Base-by-base conservation (phyloP, 2,329 filamentous ascomycete species). In the Verticillium longisporum region DNA sequence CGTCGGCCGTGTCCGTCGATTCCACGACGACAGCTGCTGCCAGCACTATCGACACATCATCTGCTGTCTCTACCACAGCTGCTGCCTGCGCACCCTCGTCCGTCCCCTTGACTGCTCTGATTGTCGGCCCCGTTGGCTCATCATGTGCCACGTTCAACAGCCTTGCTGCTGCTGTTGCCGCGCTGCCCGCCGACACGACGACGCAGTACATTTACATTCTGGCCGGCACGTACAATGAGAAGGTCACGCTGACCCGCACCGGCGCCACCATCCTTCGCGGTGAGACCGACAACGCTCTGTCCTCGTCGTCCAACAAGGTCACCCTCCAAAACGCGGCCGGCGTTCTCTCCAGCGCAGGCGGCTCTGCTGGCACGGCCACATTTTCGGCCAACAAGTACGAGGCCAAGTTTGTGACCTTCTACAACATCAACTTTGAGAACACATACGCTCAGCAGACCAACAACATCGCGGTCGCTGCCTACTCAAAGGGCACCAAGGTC, bases 171-270 rank as follows among this genome's bases (percentile, higher is more conserved):
- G 81, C 81, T 11, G 76, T 84, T 55, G 69, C 78, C 58, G 78
- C 79, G 13, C 72, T 83, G 14, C 76, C 74, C 58, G 70, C 73
- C 14, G 73, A 74, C 32, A 76, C 75, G 6, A 63, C 70, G 1
- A 73, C 74, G 6, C 79, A 83, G 63, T 77, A 74, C 63, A 82
- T 84, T 70, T 83, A 83, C 71, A 80, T 84, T 66, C 68, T 81
- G 62, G 71, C 77, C 37, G 82, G 82, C 2, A 81, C 78, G 41
- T 84, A 84, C 72, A 71, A 73, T 21, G 81, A 83, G 67, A 81
- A 83, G 66, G 78, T 84, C 59, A 78, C 77, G 66, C 73, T 85
- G 57, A 70, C 74, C 4, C 73, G 79, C 56, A 74, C 72, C 18
- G 78, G 77, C 3, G 70, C 76, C 14, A 80, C 78, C 9, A 76